Percentiles rank a stretch among this genome's conserved stretches.
Conservation (phyloP, 2,329 filamentous ascomycete species). For the Ophiostoma sp. region DNA sequence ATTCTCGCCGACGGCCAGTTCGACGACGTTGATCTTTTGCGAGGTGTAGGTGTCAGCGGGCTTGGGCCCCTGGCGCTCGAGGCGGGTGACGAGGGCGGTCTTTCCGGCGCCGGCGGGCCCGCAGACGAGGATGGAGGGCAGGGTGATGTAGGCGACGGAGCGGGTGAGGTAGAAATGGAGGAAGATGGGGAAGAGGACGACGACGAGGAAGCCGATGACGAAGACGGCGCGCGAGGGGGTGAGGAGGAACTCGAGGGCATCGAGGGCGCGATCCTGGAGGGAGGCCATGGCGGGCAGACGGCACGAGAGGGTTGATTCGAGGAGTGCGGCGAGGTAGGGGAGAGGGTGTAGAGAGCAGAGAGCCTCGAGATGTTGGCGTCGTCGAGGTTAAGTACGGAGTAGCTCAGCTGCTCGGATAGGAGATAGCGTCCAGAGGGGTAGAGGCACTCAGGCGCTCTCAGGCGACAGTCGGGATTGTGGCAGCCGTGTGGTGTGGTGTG, state of each 20-base stretch:
- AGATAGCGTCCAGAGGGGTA: neutral
- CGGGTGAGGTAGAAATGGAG: conserved; percentile 71
- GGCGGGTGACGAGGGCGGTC: conserved; percentile 76
- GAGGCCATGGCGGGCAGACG: conserved; percentile 25
- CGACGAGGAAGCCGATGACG: conserved; percentile 62
- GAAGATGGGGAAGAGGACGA: conserved; percentile 67
- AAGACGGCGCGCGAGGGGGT: conserved; percentile 59
- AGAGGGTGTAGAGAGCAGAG: neutral
- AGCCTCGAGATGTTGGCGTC: neutral
- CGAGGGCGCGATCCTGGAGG: conserved; percentile 30
- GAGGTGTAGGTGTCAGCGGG: conserved; percentile 50
- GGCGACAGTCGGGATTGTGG: conserved; percentile 2
- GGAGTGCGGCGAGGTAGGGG: neutral
- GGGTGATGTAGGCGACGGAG: conserved; percentile 57
- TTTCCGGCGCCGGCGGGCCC: conserved; percentile 83
- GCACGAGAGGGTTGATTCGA: neutral
- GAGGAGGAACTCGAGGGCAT: conserved; percentile 49
- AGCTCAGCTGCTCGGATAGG: neutral
- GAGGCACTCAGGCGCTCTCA: neutral
- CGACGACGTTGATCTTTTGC: conserved; percentile 46
- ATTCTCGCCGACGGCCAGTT: conserved; percentile 50
- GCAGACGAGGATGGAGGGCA: conserved; percentile 73
- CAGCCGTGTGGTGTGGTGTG: conserved; percentile 11
- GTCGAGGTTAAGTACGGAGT: neutral
- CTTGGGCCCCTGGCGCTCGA: conserved; percentile 49